Base-by-base conservation (phyloP, 208 protist genomes). In the Leishmania amazonensis region DNA sequence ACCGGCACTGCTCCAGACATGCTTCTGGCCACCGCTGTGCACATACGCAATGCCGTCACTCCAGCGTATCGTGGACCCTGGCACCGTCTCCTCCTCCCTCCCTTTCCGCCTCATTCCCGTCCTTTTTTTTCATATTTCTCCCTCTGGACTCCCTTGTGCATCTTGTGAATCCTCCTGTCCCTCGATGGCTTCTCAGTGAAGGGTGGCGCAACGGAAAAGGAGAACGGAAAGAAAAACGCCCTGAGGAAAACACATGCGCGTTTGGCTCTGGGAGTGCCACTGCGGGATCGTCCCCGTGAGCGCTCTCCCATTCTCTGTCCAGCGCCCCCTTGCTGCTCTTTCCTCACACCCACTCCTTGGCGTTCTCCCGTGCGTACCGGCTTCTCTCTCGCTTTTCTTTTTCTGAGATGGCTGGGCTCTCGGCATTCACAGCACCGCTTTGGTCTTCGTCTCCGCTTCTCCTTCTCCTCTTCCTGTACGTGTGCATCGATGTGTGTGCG, bases 141-240 rank as follows among this genome's bases (percentile, higher is more conserved):
- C n/a, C 6, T 53, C 68, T 6, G 9, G 9, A 53, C 31, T 74
- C 68, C 21, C 45, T 74, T 7, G 2, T 40, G n/a, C 24, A 53
- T 40, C 40, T 6, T 21, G 21, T 51, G n/a, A 38, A 31, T 54
- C 47, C 21, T 45, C 31, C 45, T 47, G 24, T 2, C 71, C 28
- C 51, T 70, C 51, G 9, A 84, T 47, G 54, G n/a, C 80, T 42
- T 45, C 76, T 81, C 38, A 3, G 49, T 28, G 51, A 54, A 54
- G 51, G 51, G 15, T 21, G 1, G 17, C 51, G 11, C 45, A 49
- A 49, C 45, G 7, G 45, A 49, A 49, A 49, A 13, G 45, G 45
- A 49, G 45, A 11, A 49, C 8, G 45, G 45, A 9, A 54, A 15
- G 1, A 21, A 19, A 6, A 54, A 54, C 1, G 15, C 51, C 0